phyloP scores from a whole-genome alignment of 805 yeast genomes.

The Starmerella sp. region DNA sequence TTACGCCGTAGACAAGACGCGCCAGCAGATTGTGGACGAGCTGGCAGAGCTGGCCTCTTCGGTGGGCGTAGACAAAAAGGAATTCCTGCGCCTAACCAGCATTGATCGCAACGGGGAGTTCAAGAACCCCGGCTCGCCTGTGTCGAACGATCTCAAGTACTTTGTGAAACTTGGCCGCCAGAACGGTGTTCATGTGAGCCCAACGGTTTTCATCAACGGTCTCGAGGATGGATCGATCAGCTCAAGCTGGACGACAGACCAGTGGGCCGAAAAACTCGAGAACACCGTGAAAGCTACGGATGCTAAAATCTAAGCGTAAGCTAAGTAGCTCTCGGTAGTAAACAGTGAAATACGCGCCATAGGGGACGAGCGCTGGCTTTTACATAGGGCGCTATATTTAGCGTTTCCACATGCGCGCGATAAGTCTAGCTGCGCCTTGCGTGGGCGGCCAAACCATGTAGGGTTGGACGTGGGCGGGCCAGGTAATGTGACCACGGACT shows the following conservation, averaged over 20 bases:
- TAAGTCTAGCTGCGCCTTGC: not conserved
- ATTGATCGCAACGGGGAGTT: constrained; percentile 30
- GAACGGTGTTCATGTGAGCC: constrained; percentile 74
- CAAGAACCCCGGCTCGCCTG: constrained; percentile 46
- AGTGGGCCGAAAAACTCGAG: constrained; percentile 28
- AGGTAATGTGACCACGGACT: not conserved
- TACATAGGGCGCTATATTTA: not conserved
- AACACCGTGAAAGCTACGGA: not conserved
- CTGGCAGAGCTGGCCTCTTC: constrained; percentile 41
- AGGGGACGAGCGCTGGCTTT: no score
- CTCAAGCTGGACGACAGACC: constrained; percentile 46
- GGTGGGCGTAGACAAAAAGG: constrained; percentile 33
- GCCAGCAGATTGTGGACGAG: constrained; percentile 45
- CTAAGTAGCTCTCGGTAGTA: not conserved
- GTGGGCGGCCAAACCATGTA: not conserved
- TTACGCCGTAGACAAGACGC: constrained; percentile 41
- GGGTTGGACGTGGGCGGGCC: not conserved
- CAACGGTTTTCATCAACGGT: constrained; percentile 66
- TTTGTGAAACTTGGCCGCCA: constrained; percentile 65
- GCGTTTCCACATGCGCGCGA: not conserved
- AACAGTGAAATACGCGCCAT: not conserved
- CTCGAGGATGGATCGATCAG: constrained; percentile 46
- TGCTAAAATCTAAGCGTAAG: not conserved
- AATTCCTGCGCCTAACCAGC: constrained; percentile 29
- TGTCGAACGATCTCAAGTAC: constrained; percentile 56